Evolutionary conservation across 495 filamentous ascomycete genomes (phyloP), one percentile per base, ranked within the genome.

Genomic region (Penicillium soppii): DNA sequence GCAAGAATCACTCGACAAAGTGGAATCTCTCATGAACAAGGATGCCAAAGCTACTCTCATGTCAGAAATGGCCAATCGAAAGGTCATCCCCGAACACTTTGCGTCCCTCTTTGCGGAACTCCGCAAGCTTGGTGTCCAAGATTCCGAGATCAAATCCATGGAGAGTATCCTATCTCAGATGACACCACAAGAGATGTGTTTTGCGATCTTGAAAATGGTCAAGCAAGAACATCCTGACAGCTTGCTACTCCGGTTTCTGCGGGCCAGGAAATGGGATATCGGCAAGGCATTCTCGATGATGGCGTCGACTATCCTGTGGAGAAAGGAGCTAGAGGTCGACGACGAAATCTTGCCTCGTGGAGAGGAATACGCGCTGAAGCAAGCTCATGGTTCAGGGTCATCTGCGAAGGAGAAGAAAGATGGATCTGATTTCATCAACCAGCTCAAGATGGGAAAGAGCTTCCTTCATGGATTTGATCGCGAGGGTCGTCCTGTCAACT

Each of bases 201-300:
- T 65, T 22, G 48, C 53, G 8, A 41, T 67, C 12, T 25, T 67
- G 25, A 67, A 58, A 4, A 63, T 63, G 44, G 42, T 57, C 21
- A 67, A 67, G 43, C 63, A 67, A 21, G 63, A 67, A 21, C 79
- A 92, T 58, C 91, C 92, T 0, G 91, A 96, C 64, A 89, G 77
- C 3, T 72, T 95, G n/a, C 72, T 95, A 15, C 75, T 96, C 23
- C 85, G 91, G 16, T 96, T 94, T 62, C 70, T 96, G 43, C 78
- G 91, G 20, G 90, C 91, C 9, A 75, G 91, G 17, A 96, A 96
- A 66, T 96, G 91, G 91, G 86, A 96, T 61, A 82, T 95, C 10
- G 83, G 92, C 29, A 87, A 86, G 57, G 90, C 91, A 7, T 76
- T 96, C n/a, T 77, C 92, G 30, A 95, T 95, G 89, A 63, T 95